Evolutionary conservation across 352 stramenopile genomes (phyloP).

Genomic region (Peronospora farinosa): DNA sequence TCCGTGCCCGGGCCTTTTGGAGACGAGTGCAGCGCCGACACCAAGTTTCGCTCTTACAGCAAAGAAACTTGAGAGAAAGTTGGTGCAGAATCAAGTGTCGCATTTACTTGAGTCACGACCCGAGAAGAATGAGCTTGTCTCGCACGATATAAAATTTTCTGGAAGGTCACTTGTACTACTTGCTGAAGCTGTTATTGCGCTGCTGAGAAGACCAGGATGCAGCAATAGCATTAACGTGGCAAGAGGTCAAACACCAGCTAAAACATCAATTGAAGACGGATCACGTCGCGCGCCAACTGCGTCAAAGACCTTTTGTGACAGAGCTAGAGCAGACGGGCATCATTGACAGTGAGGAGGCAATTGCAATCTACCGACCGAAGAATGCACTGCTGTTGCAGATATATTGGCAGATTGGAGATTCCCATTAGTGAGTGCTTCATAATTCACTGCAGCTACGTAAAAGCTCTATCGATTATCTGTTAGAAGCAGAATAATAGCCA

Average conservation of each 20-base stretch:
- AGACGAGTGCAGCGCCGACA: slow-evolving; percentile 49
- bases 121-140: slow-evolving; percentile 64
- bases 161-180: slow-evolving; percentile 14
- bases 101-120: slow-evolving; percentile 72
- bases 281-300: slow-evolving; percentile 57
- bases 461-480: too few relatives aligned
- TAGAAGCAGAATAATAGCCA: too few relatives aligned
- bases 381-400: too few relatives aligned
- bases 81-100: slow-evolving; percentile 77
- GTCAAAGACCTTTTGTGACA: slow-evolving; percentile 54
- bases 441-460: too few relatives aligned
- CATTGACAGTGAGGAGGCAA: slow-evolving; percentile 37
- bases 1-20: slow-evolving; percentile 57
- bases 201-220: slow-evolving; percentile 31
- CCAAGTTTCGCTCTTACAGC: slow-evolving; percentile 60
- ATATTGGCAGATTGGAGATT: too few relatives aligned
- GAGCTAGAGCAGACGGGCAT: slow-evolving; percentile 77
- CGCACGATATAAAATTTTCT: slow-evolving; percentile 40
- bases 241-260: slow-evolving; percentile 65
- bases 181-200: background rate
- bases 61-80: slow-evolving; percentile 70
- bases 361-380: too few relatives aligned
- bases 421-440: too few relatives aligned
- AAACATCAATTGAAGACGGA: slow-evolving; percentile 68
- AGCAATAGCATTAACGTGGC: slow-evolving; percentile 48